Evolutionary conservation across 345 rosid genomes (phyloP).

Genomic region (Laguncularia racemosa): DNA sequence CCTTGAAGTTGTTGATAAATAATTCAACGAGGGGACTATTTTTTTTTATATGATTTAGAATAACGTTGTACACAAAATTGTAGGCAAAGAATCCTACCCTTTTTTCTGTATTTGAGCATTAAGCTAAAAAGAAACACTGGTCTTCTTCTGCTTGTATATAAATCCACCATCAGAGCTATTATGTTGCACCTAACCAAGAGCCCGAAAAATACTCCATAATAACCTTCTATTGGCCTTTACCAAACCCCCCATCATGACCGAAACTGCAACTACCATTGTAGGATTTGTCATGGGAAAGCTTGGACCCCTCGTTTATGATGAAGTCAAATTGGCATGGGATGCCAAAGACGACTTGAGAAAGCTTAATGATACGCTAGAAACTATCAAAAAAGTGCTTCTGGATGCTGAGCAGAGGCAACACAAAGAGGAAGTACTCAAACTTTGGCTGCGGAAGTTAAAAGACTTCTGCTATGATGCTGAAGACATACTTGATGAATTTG

Average conservation of each 20-base stretch:
- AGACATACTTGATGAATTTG: conserved; percentile 15
- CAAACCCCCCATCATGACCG: conserved; percentile 2
- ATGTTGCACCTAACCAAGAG: too few relatives aligned
- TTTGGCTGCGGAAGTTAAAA: conserved; percentile 10
- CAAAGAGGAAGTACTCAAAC: not conserved
- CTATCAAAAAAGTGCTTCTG: not conserved
- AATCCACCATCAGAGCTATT: too few relatives aligned
- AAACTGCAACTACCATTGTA: conserved; percentile 1
- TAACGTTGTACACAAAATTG: too few relatives aligned
- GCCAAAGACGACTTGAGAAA: conserved; percentile 6
- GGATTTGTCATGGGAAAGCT: conserved; percentile 4
- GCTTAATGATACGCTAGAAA: not conserved
- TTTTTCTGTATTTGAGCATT: too few relatives aligned
- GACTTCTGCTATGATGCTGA: conserved; percentile 14
- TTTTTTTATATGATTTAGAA: too few relatives aligned
- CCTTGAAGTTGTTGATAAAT: too few relatives aligned
- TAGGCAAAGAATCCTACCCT: too few relatives aligned
- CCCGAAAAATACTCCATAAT: too few relatives aligned
- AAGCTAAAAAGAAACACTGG: too few relatives aligned
- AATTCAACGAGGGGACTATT: too few relatives aligned
- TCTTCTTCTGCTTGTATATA: too few relatives aligned
- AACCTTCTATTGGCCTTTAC: too few relatives aligned
- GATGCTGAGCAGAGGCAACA: conserved; percentile 18
- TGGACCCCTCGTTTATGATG: not conserved
- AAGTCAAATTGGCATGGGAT: conserved; percentile 8